Base-by-base conservation (phyloP, 2,329 filamentous ascomycete genomes). In the Fusarium albidum region DNA sequence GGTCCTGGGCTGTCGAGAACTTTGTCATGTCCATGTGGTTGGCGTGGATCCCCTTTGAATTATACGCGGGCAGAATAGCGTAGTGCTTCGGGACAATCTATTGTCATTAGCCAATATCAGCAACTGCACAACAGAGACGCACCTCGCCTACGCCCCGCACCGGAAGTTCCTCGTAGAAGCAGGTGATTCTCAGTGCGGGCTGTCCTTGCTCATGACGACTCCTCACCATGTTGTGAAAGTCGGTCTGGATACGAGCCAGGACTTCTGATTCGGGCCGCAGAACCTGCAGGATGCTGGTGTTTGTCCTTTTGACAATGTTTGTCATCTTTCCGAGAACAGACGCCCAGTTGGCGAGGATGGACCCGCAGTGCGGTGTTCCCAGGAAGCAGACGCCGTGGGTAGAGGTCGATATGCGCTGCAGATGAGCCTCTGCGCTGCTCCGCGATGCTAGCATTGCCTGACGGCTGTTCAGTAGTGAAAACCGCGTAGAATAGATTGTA, bases 121-220 rank as follows among this genome's bases (percentile, higher is more conserved):
- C n/a, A n/a, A n/a, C n/a, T n/a, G n/a, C n/a, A n/a, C n/a, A n/a
- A n/a, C n/a, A n/a, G n/a, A n/a, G n/a, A n/a, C n/a, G n/a, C n/a
- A n/a, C n/a, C n/a, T n/a, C n/a, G n/a, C n/a, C n/a, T n/a, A n/a
- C 0, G 51, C 8, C 0, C 58, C 57, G 1, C 2, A 51, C 42
- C 0, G 61, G 61, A 0, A 64, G 27, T 26, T 64, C 55, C 28
- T 64, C 61, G 10, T 64, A 64, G 15, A 64, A 64, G 8, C 61
- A 64, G 3, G 44, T 46, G 2, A 64, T 62, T 0, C 60, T 44
- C 9, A 64, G 59, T 5, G 21, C n/a, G 6, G 2, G 32, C 0
- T 14, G 10, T 3, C 38, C 31, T 0, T 41, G 31, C 6, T 18
- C 56, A 4, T 37, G 27, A 0, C 61, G 52, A 0, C 33, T 1